Base-by-base conservation (phyloP, 352 stramenopile species). In the Pilasporangium apinafurcum region DNA sequence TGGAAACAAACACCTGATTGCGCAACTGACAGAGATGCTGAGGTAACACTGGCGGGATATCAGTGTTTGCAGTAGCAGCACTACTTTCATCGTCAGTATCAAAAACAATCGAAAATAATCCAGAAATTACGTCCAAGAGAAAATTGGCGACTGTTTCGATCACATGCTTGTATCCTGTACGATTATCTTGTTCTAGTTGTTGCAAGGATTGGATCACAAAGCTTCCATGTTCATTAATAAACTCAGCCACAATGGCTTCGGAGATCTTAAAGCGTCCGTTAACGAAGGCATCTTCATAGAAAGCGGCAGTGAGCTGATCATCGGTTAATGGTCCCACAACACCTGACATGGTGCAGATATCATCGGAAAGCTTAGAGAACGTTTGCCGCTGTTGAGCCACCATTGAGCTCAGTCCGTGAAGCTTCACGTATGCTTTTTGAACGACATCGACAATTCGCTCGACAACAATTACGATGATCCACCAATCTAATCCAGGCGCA, bases 181-280 rank as follows among this genome's bases (percentile, higher is more conserved):
- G 45, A 30, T 54, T 53, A 17, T 12, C 39, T 17, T 41, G 26
- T 25, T 39, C 37, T 33, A 65, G 44, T 14, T 60, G 46, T 12
- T 56, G 40, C 13, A 65, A 22, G 0, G 56, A 43, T 4, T 40
- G 44, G 8, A 60, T 61, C 25, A 48, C 45, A 18, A 60, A 65
- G 31, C 56, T 61, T 16, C 56, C 46, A 58, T 61, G 56, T 21
- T 65, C 51, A 47, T 65, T 65, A 28, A 65, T 16, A 31, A 64
- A 64, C 5, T 37, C 51, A 40, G 56, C 24, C 1, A 45, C 49
- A 14, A 37, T 40, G 10, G 55, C 44, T 39, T 38, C 39, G 50
- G 35, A 59, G 20, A 64, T 22, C 13, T 35, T 35, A 33, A 59
- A 59, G 35, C 37, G 30, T 2, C 44, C 55, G 32, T 49, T 20